phyloP scores from a whole-genome alignment of 768 basidiomycete genomes.

The Paxillus involutus region DNA sequence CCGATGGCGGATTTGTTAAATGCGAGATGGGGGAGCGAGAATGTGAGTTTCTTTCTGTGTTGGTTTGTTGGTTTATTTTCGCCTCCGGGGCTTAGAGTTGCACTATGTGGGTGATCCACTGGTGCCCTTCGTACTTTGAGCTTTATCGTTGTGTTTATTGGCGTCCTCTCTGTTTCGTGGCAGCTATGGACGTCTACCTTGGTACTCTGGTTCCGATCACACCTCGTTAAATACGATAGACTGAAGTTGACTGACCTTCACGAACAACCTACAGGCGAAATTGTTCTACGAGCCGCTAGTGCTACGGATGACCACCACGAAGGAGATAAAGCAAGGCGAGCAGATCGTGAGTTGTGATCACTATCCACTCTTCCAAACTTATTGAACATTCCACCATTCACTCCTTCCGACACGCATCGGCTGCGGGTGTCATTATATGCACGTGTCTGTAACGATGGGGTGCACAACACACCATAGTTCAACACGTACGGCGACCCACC shows the following conservation, averaged over 20 bases:
- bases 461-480: constrained; percentile 49
- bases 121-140: neutral
- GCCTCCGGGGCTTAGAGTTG: neutral
- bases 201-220: neutral
- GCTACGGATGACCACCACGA: constrained; percentile 82
- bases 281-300: constrained; percentile 74
- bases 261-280: constrained; percentile 56
- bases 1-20: constrained; percentile 97
- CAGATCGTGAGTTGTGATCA: constrained; percentile 69
- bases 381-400: neutral
- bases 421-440: neutral
- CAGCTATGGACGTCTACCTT: too few species aligned
- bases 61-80: neutral
- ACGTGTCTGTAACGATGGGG: neutral
- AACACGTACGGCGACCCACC: constrained; percentile 96
- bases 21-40: constrained; percentile 80
- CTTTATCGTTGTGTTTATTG: too few species aligned
- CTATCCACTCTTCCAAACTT: neutral
- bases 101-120: neutral
- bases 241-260: neutral
- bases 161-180: too few species aligned
- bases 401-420: neutral
- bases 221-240: neutral
- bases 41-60: constrained; percentile 48
- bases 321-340: constrained; percentile 68